Evolutionary conservation across 352 stramenopile species (phyloP).

Genomic region (Globisporangium paddicum): DNA sequence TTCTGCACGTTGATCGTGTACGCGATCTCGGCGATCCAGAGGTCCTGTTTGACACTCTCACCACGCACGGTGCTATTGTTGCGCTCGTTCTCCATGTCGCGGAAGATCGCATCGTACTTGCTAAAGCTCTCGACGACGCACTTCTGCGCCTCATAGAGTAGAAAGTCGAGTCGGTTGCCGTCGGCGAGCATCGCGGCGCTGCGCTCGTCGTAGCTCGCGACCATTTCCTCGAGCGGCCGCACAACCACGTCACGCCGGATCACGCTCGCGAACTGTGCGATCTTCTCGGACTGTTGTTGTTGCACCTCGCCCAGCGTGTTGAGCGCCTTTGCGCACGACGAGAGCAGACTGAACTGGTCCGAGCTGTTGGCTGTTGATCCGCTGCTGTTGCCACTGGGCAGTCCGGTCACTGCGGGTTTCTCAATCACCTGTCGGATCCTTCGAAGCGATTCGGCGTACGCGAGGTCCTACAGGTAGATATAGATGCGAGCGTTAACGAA

Average conservation of each 20-base stretch:
- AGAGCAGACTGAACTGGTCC: constrained; percentile 18
- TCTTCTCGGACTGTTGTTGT: constrained; percentile 73
- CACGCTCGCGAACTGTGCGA: constrained; percentile 66
- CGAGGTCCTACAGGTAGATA: constrained; percentile 49
- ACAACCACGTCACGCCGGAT: constrained; percentile 65
- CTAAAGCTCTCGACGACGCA: constrained; percentile 51
- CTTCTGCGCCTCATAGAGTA: constrained; percentile 53
- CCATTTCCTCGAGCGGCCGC: constrained; percentile 74
- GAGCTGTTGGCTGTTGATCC: not conserved
- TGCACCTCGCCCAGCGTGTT: constrained; percentile 63
- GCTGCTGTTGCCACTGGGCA: not conserved
- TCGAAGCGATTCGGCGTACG: constrained; percentile 65
- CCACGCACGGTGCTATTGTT: constrained; percentile 11
- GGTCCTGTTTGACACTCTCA: constrained; percentile 28
- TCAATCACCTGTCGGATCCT: constrained; percentile 61
- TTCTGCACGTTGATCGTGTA: constrained; percentile 76
- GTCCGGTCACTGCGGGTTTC: constrained; percentile 7
- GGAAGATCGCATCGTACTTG: constrained; percentile 55
- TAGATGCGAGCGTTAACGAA: not conserved
- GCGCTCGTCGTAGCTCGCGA: constrained; percentile 53
- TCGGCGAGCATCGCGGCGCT: constrained; percentile 45
- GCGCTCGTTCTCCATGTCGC: constrained; percentile 44
- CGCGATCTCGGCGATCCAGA: constrained; percentile 71
- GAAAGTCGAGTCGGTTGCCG: constrained; percentile 42
- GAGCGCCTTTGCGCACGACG: constrained; percentile 56